phyloP scores from a whole-genome alignment of 345 rosid species.

The Moricandia moricandioides region DNA sequence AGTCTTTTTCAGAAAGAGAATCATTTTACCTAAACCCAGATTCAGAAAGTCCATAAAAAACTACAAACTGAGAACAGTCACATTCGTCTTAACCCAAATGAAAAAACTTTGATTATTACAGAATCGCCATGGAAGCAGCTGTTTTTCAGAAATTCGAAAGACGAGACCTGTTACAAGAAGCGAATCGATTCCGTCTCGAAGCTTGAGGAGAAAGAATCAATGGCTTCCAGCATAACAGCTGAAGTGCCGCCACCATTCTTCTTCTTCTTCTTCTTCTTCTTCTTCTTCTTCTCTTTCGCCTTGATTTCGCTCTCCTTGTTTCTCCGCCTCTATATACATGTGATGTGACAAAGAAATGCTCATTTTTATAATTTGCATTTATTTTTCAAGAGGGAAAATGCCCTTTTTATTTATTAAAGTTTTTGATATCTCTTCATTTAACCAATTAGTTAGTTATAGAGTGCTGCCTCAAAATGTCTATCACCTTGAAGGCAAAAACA shows the following conservation, averaged over 20 bases:
- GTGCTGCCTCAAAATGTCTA: too few relatives aligned
- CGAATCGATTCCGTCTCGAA: constrained; percentile 8
- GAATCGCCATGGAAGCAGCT: background rate
- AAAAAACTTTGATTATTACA: background rate
- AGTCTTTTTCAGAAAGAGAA: background rate
- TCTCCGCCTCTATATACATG: background rate
- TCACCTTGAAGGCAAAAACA: too few relatives aligned
- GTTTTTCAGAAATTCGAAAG: constrained; percentile 5
- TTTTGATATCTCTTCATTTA: background rate
- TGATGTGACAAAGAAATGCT: background rate
- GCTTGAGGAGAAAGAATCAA: constrained; percentile 38
- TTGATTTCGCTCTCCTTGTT: background rate
- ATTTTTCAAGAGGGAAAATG: background rate
- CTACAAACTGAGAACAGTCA: background rate
- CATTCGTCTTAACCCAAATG: too few relatives aligned
- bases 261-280: background rate
- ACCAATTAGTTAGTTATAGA: background rate
- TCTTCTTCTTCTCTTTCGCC: background rate
- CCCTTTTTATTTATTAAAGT: background rate
- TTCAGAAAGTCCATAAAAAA: background rate
- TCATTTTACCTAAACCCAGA: background rate
- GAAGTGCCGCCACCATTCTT: constrained; percentile 39
- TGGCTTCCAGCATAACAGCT: constrained; percentile 42
- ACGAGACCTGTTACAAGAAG: constrained; percentile 38
- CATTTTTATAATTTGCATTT: background rate